These are phyloP conservation scores for Gilbertella persicaria DNA, from an alignment of 371 early-diverging fungal species.

Conservation along the genomic window DNA sequence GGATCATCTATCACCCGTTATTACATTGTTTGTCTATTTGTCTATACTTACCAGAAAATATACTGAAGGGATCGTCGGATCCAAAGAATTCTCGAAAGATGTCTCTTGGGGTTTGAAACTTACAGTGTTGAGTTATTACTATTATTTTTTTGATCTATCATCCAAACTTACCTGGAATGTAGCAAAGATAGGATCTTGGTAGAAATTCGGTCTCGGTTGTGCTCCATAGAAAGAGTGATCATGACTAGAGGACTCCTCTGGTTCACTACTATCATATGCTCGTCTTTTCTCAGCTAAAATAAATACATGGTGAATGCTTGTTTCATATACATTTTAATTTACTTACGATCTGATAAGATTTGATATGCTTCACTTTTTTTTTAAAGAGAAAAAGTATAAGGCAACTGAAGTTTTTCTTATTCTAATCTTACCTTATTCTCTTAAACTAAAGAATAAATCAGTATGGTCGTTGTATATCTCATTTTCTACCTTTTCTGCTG, in stretches of 20 bases:
- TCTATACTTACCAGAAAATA: conserved; percentile 10
- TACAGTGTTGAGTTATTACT: too few relatives aligned
- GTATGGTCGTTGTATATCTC: conserved; percentile 61
- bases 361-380: conserved; percentile 25
- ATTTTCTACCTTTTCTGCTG: conserved; percentile 21
- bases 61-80: conserved; percentile 17
- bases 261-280: conserved; percentile 9
- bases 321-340: conserved; percentile 2
- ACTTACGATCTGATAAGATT: conserved; percentile 23
- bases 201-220: neutral
- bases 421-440: conserved; percentile 16
- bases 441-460: conserved; percentile 11
- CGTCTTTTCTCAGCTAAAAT: conserved; percentile 18
- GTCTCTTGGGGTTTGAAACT: conserved; percentile 25
- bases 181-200: conserved; percentile 11
- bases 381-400: neutral
- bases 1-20: conserved; percentile 5
- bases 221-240: neutral
- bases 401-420: neutral
- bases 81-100: conserved; percentile 19
- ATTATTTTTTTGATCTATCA: neutral
- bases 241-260: neutral
- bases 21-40: neutral
- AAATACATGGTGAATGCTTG: neutral
- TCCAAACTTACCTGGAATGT: conserved; percentile 13